These are phyloP conservation scores for Lactarius tabidus DNA, from an alignment of 768 basidiomycete genomes.

Conservation along the genomic window DNA sequence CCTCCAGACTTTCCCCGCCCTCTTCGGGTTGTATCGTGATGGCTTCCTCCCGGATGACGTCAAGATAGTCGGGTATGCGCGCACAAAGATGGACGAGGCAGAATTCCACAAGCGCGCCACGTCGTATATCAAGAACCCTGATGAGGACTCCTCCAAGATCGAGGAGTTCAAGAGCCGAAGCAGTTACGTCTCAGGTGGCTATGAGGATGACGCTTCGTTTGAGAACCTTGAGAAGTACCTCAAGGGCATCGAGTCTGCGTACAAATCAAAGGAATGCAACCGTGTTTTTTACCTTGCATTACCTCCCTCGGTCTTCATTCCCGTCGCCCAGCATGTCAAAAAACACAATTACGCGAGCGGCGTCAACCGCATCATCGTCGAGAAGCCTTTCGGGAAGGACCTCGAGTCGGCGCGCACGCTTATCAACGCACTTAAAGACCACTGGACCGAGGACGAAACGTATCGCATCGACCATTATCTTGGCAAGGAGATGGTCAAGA, in stretches of 20 bases:
- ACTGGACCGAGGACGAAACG: conserved; percentile 96
- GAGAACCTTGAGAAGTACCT: conserved; percentile 71
- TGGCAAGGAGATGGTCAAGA: conserved; percentile 99
- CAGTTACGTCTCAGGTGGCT: conserved; percentile 82
- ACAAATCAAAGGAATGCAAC: conserved; percentile 60
- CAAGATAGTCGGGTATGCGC: conserved; percentile 94
- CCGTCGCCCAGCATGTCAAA: conserved; percentile 80
- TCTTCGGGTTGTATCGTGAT: conserved; percentile 83
- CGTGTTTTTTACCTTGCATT: conserved; percentile 97
- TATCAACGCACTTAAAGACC: conserved; percentile 70
- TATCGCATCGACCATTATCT: conserved; percentile 99
- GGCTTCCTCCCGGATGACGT: conserved; percentile 77
- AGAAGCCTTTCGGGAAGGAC: conserved; percentile 98
- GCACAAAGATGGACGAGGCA: conserved; percentile 85
- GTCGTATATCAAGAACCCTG: conserved; percentile 77
- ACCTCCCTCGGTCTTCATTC: conserved; percentile 93
- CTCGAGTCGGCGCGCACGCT: conserved; percentile 78
- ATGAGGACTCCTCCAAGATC: conserved; percentile 60
- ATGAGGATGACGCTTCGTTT: conserved; percentile 83
- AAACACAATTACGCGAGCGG: conserved; percentile 76
- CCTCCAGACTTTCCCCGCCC: conserved; percentile 84
- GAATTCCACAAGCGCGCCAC: conserved; percentile 85
- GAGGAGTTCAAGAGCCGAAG: conserved; percentile 80
- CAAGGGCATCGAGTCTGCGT: conserved; percentile 69
- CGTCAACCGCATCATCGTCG: conserved; percentile 89